Evolutionary conservation across 169 alveolate species (phyloP), one percentile per base, ranked within the genome.

Genomic region (Plasmodium cynomolgi): DNA sequence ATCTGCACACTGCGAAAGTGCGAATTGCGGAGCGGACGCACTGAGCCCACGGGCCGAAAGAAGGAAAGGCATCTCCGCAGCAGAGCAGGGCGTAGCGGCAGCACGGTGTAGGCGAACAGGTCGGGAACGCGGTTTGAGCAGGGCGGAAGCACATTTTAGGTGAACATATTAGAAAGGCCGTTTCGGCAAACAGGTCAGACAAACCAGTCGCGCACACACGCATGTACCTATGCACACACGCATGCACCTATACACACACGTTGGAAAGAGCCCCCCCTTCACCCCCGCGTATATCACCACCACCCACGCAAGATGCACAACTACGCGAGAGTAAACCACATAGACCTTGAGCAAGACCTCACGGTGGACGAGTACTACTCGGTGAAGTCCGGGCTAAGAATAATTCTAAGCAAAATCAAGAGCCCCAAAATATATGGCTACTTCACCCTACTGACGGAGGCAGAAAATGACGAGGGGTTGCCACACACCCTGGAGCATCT

Each of bases 401-500:
- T 85, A 75, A 77, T 85, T 1, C 80, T 85, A 39, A 85, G 47
- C 41, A 85, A 85, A 75, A 85, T 79, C 7, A 85, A 85, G 50
- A 92, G 96, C 23, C 97, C 97, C 20, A 74, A 95, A 26, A 96
- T 96, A 62, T 91, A 95, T 81, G 94, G 97, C 5, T 96, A 83
- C 81, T 93, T 88, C 54, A 81, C 96, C 7, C 68, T 96, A 9
- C 96, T 96, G 15, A 97, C 98, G n/a, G 97, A 96, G 73, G 97
- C 97, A 2, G 98, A 96, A 72, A 96, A 93, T 37, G 97, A 97
- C 72, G 98, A 96, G 68, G 98, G 98, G n/a, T 91, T 96, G 23
- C 98, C 98, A 1, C 98, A 97, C 88, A 97, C 98, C 4, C 83
- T 97, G 95, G 98, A 97, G 84, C 98, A 97, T 73, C 91, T 97